These are phyloP conservation scores for Yamadazyma takamatsuzukensis DNA, from an alignment of 805 yeast species.

Conservation along the genomic window DNA sequence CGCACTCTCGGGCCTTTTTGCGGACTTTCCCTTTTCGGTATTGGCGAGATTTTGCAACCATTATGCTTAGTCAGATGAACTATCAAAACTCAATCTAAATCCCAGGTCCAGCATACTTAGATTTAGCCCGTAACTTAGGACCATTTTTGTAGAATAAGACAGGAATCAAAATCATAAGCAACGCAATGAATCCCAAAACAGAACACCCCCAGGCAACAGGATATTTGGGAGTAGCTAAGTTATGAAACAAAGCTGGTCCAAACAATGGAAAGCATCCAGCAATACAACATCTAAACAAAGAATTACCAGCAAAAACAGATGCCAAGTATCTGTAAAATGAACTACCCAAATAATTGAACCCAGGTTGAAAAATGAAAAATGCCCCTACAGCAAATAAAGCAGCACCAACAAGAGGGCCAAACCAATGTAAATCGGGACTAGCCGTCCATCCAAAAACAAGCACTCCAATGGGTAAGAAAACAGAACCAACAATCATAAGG, in stretches of 20 bases:
- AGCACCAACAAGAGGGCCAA: slow-evolving; percentile 44
- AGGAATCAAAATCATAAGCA: slow-evolving; percentile 46
- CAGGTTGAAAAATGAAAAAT: slow-evolving; percentile 49
- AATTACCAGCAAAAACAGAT: slow-evolving; percentile 58
- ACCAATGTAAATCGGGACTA: slow-evolving; percentile 42
- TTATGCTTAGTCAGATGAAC: too few species aligned
- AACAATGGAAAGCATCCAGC: slow-evolving; percentile 66
- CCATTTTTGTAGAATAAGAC: slow-evolving; percentile 41
- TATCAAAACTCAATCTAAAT: too few species aligned
- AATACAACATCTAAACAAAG: slow-evolving; percentile 42
- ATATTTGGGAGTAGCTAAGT: slow-evolving; percentile 44
- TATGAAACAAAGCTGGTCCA: slow-evolving; percentile 55
- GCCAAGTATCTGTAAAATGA: slow-evolving; percentile 50
- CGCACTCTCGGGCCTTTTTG: too few species aligned
- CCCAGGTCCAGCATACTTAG: slow-evolving; percentile 1
- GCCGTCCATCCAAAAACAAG: slow-evolving; percentile 52
- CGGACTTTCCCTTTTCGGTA: too few species aligned
- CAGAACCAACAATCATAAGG: slow-evolving; percentile 37
- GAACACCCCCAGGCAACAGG: slow-evolving; percentile 61
- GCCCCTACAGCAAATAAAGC: slow-evolving; percentile 36
- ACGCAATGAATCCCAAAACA: slow-evolving; percentile 42
- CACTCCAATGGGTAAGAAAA: slow-evolving; percentile 40
- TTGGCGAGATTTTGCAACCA: too few species aligned
- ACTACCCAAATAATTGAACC: slow-evolving; percentile 47
- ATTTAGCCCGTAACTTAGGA: slow-evolving; percentile 34